Conservation (phyloP, 345 rosid species). For the Jatropha curcas region DNA sequence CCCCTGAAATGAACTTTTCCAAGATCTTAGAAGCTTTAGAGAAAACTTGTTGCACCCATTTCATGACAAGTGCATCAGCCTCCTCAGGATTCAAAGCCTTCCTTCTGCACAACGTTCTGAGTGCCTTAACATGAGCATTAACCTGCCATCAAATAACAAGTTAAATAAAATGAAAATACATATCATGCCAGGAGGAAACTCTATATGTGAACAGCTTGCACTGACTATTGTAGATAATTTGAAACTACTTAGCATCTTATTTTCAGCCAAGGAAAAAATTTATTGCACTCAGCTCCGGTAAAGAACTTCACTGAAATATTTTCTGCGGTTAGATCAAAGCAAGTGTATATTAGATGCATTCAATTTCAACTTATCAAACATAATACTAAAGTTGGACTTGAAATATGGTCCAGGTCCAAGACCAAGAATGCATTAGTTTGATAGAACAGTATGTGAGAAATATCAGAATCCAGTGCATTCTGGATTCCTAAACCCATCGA, state of each 20-base stretch:
- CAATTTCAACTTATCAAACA: not conserved
- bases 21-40: conserved; percentile 59
- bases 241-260: not conserved
- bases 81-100: conserved; percentile 61
- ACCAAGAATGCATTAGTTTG: not conserved
- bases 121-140: conserved; percentile 89
- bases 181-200: not conserved
- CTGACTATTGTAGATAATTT: not conserved
- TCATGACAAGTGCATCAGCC: conserved; percentile 64
- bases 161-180: conserved; percentile 1
- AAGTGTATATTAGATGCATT: not conserved
- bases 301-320: not conserved
- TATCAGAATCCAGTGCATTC: not conserved
- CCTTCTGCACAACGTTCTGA: conserved; percentile 73
- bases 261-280: not conserved
- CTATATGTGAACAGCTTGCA: not conserved
- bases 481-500: not conserved
- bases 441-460: not conserved
- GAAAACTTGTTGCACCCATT: conserved; percentile 68
- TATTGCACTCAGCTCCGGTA: not conserved
- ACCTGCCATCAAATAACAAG: conserved; percentile 57
- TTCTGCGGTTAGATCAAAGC: not conserved
- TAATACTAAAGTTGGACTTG: not conserved
- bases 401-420: not conserved
- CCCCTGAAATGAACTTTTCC: conserved; percentile 57